These are phyloP conservation scores for Cystobasidium sp. DNA, from an alignment of 1,284 basidiomycete genomes.

Conservation along the genomic window DNA sequence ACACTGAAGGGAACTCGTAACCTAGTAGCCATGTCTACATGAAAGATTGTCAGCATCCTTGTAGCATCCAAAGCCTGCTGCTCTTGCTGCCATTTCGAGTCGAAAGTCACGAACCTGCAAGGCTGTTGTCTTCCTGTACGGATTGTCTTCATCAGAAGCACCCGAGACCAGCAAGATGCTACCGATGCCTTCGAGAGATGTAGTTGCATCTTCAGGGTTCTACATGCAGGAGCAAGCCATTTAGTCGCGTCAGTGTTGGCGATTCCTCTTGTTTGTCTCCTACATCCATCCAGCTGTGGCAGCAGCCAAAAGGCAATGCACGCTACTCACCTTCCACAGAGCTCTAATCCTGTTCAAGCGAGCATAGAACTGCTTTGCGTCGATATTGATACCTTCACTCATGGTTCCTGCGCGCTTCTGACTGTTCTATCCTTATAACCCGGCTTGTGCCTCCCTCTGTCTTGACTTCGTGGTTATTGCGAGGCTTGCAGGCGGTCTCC, in stretches of 20 bases:
- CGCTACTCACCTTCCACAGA: conserved; percentile 30
- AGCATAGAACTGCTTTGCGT: conserved; percentile 33
- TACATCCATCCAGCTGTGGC: not conserved
- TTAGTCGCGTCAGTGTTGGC: not conserved
- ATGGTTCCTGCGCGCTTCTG: conserved; percentile 5
- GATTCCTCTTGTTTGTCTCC: too few species aligned
- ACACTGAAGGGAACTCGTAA: conserved; percentile 94
- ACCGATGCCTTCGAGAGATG: conserved; percentile 29
- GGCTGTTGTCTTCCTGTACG: conserved; percentile 83
- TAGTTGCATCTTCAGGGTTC: conserved; percentile 38
- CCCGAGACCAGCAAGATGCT: conserved; percentile 67
- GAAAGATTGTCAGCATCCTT: not conserved
- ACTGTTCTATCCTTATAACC: not conserved
- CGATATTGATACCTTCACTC: conserved; percentile 37
- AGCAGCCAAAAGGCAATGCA: not conserved
- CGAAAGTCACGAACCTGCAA: conserved; percentile 70
- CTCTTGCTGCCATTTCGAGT: not conserved
- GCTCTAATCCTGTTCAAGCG: conserved; percentile 38
- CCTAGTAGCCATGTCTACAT: conserved; percentile 88
- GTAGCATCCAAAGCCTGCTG: not conserved
- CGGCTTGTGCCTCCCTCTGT: not conserved
- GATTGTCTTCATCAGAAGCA: conserved; percentile 79
- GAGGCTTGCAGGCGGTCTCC: not conserved
- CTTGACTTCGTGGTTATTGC: not conserved
- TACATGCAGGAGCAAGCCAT: not conserved